These are phyloP conservation scores for Tulasnella sp. DNA, from an alignment of 768 basidiomycete genomes.

Conservation along the genomic window DNA sequence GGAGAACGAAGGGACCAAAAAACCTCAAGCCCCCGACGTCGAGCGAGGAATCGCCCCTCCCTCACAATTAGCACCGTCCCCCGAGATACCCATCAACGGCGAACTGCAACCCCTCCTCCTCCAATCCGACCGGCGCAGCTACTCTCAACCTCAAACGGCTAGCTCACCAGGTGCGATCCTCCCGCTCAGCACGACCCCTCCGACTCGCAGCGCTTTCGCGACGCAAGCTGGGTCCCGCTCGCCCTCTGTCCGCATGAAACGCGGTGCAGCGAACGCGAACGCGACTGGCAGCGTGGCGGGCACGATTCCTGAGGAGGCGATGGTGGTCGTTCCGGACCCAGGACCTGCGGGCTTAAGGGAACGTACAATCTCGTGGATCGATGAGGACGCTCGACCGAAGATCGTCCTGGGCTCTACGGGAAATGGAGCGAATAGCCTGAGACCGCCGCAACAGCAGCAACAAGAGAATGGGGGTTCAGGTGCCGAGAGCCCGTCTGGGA, in stretches of 20 bases:
- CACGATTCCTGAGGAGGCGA: not conserved
- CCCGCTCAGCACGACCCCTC: not conserved
- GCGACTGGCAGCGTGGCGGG: not conserved
- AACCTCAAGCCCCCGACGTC: not conserved
- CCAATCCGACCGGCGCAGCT: not conserved
- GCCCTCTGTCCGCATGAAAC: not conserved
- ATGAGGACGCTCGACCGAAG: constrained; percentile 15
- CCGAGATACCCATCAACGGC: not conserved
- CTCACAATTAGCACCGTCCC: not conserved
- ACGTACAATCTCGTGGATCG: not conserved
- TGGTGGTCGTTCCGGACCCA: not conserved
- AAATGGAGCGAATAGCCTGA: not conserved
- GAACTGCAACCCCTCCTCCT: not conserved
- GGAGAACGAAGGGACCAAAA: not conserved
- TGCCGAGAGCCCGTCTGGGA: not conserved
- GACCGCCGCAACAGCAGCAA: not conserved
- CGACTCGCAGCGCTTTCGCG: not conserved
- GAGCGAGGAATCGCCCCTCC: not conserved
- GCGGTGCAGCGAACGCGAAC: not conserved
- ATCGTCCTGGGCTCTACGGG: not conserved
- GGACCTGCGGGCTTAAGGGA: not conserved
- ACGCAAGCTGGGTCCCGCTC: not conserved
- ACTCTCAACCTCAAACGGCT: not conserved
- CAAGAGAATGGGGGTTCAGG: not conserved
- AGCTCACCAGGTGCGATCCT: not conserved